Base-by-base conservation (phyloP, 1,284 basidiomycete genomes). In the Puccinia polysora region DNA sequence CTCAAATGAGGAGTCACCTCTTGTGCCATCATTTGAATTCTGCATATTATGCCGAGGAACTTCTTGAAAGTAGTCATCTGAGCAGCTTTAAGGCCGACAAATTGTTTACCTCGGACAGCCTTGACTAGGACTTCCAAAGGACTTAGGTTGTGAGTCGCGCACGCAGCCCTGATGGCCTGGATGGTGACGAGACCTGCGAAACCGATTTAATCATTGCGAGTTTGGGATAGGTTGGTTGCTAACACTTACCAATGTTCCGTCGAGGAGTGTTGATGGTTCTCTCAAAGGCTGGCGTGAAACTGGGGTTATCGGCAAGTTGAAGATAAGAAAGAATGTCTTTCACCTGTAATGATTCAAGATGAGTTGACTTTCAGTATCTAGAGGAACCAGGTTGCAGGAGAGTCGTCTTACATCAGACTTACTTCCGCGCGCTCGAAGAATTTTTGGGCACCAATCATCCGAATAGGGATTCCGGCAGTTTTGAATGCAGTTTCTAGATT, bases 271-370 rank as follows among this genome's bases (percentile, higher is more conserved):
- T 93, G 70, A 91, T 83, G 0, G 88, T 85, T 20, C 91, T 85
- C n/a, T 83, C 78, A 75, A 94, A 89, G 0, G 90, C 91, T 5
- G 87, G 89, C 80, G 83, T 83, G 77, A 88, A 94, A 14, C 83
- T 81, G 0, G 89, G 87, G 78, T 95, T 95, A 76, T 93, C 90
- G 1, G 88, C 83, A 1, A 95, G 82, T 77, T 91, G 90, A 0
- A 93, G 81, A 80, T 95, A 95, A 0, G 89, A 88, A n/a, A 95
- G 81, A 25, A 94, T 76, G 78, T 93, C 90, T 81, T 92, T 93
- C 78, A 96, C 85, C 84, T 80, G 79, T 68, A 36, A 32, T 30
- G 30, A 25, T 14, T 32, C 58, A n/a, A 5, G n/a, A 28, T 32
- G n/a, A 32, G 50, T 38, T 30, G 32, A 32, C 4, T 49, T 53